These are phyloP conservation scores for Candida xyloterini DNA, from an alignment of 805 yeast species.

Conservation along the genomic window DNA sequence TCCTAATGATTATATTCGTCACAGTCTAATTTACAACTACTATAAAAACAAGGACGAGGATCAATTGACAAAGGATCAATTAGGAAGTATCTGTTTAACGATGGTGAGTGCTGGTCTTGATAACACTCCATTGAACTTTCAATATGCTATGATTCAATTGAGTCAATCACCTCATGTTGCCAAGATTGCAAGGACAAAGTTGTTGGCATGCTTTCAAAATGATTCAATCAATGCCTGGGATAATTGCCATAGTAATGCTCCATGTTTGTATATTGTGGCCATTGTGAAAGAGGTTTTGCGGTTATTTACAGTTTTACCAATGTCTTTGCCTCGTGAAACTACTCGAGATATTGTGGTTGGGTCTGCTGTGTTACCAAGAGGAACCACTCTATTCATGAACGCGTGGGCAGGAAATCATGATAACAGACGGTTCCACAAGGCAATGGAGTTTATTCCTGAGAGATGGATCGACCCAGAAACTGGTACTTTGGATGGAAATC, in stretches of 20 bases:
- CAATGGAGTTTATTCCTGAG: conserved; percentile 49
- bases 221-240: conserved; percentile 25
- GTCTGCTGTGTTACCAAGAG: conserved; percentile 46
- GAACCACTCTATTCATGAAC: conserved; percentile 61
- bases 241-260: conserved; percentile 23
- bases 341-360: conserved; percentile 46
- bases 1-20: conserved; percentile 8
- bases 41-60: conserved; percentile 16
- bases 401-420: conserved; percentile 73
- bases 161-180: conserved; percentile 43
- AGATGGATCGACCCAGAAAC: conserved; percentile 41
- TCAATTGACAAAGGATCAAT: conserved; percentile 38
- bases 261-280: conserved; percentile 53
- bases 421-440: conserved; percentile 37
- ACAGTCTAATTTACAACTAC: conserved; percentile 29
- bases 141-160: conserved; percentile 59
- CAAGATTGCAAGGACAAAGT: conserved; percentile 39
- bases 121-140: conserved; percentile 62
- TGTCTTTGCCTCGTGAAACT: conserved; percentile 61
- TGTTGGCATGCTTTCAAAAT: conserved; percentile 35
- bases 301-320: conserved; percentile 61
- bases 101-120: conserved; percentile 81
- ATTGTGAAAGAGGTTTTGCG: conserved; percentile 62
- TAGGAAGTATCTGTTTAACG: conserved; percentile 61
- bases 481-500: conserved; percentile 14